Base-by-base conservation (phyloP, 2,329 filamentous ascomycete genomes). In the Achaetomium macrosporum region DNA sequence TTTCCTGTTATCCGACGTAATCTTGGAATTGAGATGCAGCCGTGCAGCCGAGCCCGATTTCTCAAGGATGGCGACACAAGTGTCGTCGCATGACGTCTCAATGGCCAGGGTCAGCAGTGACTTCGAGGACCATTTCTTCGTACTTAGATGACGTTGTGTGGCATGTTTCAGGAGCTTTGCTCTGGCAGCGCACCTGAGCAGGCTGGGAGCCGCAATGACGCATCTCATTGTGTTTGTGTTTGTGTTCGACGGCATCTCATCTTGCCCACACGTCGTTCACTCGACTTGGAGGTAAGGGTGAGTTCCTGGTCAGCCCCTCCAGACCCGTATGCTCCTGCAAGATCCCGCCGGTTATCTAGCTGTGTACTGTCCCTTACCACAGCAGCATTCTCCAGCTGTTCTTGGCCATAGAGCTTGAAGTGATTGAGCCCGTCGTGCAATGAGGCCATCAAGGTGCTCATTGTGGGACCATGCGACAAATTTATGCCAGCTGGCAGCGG, bases 71-170 rank as follows among this genome's bases (percentile, higher is more conserved):
- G 92, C 87, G 17, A 96, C 90, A 53, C 87, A 91, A 1, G 91
- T 96, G 73, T 97, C 92, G 71, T 97, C 92, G 76, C 92, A 93
- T 2, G 87, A 90, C 10, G 86, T 87, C 68, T 93, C 88, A 65
- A 93, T 90, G 48, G 87, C 63, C 33, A 64, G 59, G 10, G 59
- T 64, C 20, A 62, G 39, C 25, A 61, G 51, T 5, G 29, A 29
- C 42, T 37, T 19, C 10, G 16, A 12, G 2, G 12, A 4, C 15
- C 25, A 10, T 8, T 13, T 37, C n/a, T n/a, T 37, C 13, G 35
- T 37, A 25, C 45, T 40, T 2, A 29, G 19, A 3, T 9, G 8
- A 19, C 36, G 20, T 35, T 19, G 10, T 31, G 11, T 8, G 36
- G 25, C 12, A 17, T 5, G 19, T 16, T 2, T 13, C n/a, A 12